Conservation (phyloP, 2,329 filamentous ascomycete genomes). For the Fusarium metavorans region DNA sequence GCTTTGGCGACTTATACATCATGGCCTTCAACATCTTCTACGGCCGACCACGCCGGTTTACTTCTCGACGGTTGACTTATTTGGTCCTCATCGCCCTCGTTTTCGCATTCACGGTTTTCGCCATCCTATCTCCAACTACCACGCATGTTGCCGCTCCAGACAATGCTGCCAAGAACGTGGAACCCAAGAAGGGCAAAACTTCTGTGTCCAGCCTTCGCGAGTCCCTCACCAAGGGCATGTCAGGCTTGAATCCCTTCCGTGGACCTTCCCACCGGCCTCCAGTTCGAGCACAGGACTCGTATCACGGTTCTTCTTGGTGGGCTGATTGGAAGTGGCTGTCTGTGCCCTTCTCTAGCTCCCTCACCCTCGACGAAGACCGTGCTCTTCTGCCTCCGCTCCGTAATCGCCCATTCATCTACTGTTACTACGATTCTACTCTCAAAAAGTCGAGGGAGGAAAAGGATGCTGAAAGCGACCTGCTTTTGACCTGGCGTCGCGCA, state of each 20-base stretch:
- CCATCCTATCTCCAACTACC: constrained; percentile 56
- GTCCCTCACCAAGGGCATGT: constrained; percentile 59
- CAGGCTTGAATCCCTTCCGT: constrained; percentile 72
- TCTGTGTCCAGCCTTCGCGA: constrained; percentile 59
- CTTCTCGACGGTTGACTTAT: constrained; percentile 64
- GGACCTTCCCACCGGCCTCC: constrained; percentile 78
- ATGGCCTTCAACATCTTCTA: constrained; percentile 54
- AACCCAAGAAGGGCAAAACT: constrained; percentile 60
- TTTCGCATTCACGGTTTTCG: constrained; percentile 67
- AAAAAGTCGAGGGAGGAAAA: constrained; percentile 72
- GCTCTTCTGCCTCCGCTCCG: constrained; percentile 83
- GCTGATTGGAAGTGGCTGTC: constrained; percentile 91
- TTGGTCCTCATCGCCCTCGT: constrained; percentile 64
- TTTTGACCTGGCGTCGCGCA: constrained; percentile 89
- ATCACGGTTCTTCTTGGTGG: constrained; percentile 85
- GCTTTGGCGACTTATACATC: constrained; percentile 5
- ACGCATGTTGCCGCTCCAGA: not conserved
- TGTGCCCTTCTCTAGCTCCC: constrained; percentile 82
- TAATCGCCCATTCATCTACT: constrained; percentile 82
- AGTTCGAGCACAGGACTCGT: constrained; percentile 81
- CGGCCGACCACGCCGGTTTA: constrained; percentile 63
- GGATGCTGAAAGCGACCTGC: constrained; percentile 80
- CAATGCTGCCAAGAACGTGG: constrained; percentile 1
- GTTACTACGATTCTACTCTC: constrained; percentile 82
- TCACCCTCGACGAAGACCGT: constrained; percentile 84